Percentiles rank a stretch among this genome's conserved stretches.
These are phyloP conservation scores for Grosmannia clavigera DNA, from an alignment of 2,329 filamentous ascomycete species.

Conservation along the genomic window DNA sequence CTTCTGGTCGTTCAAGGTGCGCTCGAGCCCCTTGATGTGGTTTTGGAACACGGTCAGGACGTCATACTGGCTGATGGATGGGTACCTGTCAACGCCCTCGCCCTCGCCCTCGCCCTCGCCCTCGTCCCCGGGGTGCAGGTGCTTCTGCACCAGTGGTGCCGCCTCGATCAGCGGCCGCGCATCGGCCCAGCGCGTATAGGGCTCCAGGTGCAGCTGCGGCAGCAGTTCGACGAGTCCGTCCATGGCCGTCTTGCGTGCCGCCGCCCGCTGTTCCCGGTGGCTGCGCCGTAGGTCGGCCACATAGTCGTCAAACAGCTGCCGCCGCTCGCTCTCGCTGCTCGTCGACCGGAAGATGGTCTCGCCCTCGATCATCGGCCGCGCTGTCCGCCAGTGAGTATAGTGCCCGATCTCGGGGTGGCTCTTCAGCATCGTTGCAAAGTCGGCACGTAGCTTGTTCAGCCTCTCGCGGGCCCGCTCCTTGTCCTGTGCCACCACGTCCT, in stretches of 20 bases:
- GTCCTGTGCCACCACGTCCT: slow-evolving; percentile 81
- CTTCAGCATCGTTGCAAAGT: slow-evolving; percentile 92
- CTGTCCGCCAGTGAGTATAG: slow-evolving; percentile 95
- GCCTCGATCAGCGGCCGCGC: slow-evolving; percentile 72
- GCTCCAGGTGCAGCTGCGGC: slow-evolving; percentile 69
- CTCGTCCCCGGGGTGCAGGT: background rate
- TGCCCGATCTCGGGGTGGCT: slow-evolving; percentile 95
- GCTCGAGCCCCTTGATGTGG: slow-evolving; percentile 86
- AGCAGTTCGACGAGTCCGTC: slow-evolving; percentile 70
- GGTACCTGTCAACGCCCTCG: slow-evolving; percentile 28
- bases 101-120: background rate
- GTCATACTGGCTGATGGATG: slow-evolving; percentile 70
- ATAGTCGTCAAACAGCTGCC: slow-evolving; percentile 89
- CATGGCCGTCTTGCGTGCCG: slow-evolving; percentile 66
- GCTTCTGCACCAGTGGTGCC: slow-evolving; percentile 61
- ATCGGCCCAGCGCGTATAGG: slow-evolving; percentile 89
- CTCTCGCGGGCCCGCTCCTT: slow-evolving; percentile 91
- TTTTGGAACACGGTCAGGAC: slow-evolving; percentile 87
- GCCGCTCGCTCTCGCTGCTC: slow-evolving; percentile 74
- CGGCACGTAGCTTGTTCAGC: slow-evolving; percentile 76
- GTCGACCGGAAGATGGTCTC: slow-evolving; percentile 94
- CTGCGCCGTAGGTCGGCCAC: slow-evolving; percentile 70
- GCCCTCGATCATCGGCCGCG: slow-evolving; percentile 82
- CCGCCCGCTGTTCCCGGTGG: slow-evolving; percentile 63
- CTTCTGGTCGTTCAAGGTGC: slow-evolving; percentile 78